phyloP scores from a whole-genome alignment of 2,329 filamentous ascomycete species.

The Cytospora mali region DNA sequence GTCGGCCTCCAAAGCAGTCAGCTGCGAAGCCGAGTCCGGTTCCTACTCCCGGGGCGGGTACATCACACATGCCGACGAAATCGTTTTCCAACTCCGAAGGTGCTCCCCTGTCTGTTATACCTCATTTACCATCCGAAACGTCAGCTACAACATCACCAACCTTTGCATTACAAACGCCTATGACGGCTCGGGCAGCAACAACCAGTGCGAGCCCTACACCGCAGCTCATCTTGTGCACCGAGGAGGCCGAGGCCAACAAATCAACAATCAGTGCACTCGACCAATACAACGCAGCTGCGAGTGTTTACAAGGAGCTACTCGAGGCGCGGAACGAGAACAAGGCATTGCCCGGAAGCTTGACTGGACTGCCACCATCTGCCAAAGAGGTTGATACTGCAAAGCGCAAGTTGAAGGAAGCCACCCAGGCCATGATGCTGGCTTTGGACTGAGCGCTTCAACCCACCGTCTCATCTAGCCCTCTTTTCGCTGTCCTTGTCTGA shows the following conservation, averaged over 20 bases:
- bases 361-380: constrained; percentile 20
- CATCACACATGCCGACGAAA: not conserved
- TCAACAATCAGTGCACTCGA: constrained; percentile 16
- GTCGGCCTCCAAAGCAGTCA: not conserved
- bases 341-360: constrained; percentile 20
- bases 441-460: constrained; percentile 4
- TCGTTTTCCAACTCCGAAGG: not conserved
- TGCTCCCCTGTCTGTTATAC: not conserved
- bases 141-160: not conserved
- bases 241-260: constrained; percentile 25
- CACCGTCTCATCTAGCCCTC: no score
- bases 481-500: not conserved
- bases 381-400: constrained; percentile 22
- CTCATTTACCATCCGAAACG: not conserved
- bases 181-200: not conserved
- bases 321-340: constrained; percentile 21
- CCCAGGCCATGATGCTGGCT: constrained; percentile 19
- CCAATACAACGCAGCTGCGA: constrained; percentile 18
- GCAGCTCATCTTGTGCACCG: constrained; percentile 8
- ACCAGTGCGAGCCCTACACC: not conserved
- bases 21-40: not conserved
- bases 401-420: constrained; percentile 21
- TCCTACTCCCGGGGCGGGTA: not conserved
- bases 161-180: not conserved
- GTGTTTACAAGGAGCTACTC: constrained; percentile 18